phyloP scores from a whole-genome alignment of 2,329 filamentous ascomycete genomes.

The Stylonectria norvegica region DNA sequence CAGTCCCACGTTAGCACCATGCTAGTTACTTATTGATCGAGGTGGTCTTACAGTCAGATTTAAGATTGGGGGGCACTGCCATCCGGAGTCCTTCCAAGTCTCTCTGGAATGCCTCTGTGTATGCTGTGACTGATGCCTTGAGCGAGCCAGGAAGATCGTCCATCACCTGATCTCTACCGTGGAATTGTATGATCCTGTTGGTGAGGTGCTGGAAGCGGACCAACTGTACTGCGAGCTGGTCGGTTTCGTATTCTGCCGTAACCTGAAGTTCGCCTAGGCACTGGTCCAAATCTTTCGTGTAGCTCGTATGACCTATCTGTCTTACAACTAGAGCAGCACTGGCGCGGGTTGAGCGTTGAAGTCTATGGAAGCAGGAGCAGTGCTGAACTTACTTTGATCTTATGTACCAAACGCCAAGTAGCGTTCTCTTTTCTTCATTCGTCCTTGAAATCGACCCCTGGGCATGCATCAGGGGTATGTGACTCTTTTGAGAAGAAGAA shows the following conservation, averaged over 20 bases:
- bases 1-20: background rate
- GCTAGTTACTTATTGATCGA: background rate
- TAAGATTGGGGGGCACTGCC: background rate
- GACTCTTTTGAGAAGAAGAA: background rate
- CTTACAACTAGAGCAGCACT: slow-evolving; percentile 8
- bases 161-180: slow-evolving; percentile 5
- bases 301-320: slow-evolving; percentile 6
- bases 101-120: slow-evolving; percentile 2
- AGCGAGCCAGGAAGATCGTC: slow-evolving; percentile 1
- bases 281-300: slow-evolving; percentile 8
- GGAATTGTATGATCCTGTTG: slow-evolving; percentile 8
- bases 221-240: slow-evolving; percentile 6
- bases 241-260: slow-evolving; percentile 8
- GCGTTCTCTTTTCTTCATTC: slow-evolving; percentile 10
- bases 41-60: background rate
- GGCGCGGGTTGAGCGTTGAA: background rate
- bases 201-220: slow-evolving; percentile 8
- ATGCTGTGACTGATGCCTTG: background rate
- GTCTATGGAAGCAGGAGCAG: background rate
- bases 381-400: slow-evolving; percentile 8
- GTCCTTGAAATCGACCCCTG: slow-evolving; percentile 2
- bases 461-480: slow-evolving; percentile 1
- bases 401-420: slow-evolving; percentile 11
- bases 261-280: slow-evolving; percentile 6
- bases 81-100: slow-evolving; percentile 5